A percentile compares a stretch with the other conserved stretches of the same genome.
Evolutionary conservation across 208 protist species (phyloP).

Genomic region (Crithidia mellificae): DNA sequence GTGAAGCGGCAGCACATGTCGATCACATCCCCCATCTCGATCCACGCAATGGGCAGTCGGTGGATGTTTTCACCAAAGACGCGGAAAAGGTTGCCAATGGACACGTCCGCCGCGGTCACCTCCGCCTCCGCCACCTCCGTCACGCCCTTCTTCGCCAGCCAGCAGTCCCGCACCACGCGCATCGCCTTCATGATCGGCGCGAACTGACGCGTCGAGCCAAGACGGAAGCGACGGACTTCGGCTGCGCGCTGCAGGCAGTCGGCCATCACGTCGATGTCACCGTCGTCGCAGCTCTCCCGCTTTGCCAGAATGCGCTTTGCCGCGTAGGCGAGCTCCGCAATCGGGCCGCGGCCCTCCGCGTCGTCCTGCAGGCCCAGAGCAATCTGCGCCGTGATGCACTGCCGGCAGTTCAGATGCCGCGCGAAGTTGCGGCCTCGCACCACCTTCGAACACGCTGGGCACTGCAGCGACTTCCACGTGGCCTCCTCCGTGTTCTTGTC

Average conservation of each 20-base stretch:
- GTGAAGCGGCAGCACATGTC: conserved; percentile 90
- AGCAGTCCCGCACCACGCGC: conserved; percentile 76
- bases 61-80: conserved; percentile 80
- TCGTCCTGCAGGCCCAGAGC: conserved; percentile 79
- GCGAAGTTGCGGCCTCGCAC: conserved; percentile 86
- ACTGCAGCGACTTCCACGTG: conserved; percentile 84
- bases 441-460: conserved; percentile 84
- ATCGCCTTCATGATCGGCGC: conserved; percentile 85
- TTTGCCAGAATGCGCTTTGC: conserved; percentile 71
- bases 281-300: conserved; percentile 67
- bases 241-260: conserved; percentile 56
- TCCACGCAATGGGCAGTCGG: conserved; percentile 89
- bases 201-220: conserved; percentile 74
- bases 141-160: conserved; percentile 73
- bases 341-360: conserved; percentile 64
- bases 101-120: conserved; percentile 58
- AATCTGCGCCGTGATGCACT: conserved; percentile 88
- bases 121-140: conserved; percentile 53
- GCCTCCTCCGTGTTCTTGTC: conserved; percentile 43
- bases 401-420: conserved; percentile 77
- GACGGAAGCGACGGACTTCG: conserved; percentile 72
- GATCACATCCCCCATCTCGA: conserved; percentile 91
- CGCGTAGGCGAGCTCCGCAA: conserved; percentile 76
- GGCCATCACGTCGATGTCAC: conserved; percentile 78
- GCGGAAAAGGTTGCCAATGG: conserved; percentile 75